Evolutionary conservation across 2,329 filamentous ascomycete species (phyloP), one percentile per base, ranked within the genome.

Genomic region (Nigrospora sphaerica): DNA sequence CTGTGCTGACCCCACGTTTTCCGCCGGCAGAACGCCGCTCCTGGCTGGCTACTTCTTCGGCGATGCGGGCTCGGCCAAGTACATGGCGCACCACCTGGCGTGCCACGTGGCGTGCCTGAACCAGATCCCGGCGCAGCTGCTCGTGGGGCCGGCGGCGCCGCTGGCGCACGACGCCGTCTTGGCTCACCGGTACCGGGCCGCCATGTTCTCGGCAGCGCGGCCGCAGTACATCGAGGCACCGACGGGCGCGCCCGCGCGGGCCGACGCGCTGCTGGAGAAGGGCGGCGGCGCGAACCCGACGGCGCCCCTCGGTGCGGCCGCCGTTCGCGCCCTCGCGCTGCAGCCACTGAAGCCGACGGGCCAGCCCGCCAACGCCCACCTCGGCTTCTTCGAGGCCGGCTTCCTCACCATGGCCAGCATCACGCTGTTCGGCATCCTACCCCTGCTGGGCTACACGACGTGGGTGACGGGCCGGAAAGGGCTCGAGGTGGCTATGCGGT

Each of bases 41-140:
- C 60, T 71, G 1, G 74, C 74, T 17, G 65, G 71, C 3, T 81
- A 79, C 53, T 65, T 76, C 50, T 83, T 81, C 56, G 71, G 72
- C 11, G 63, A 64, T 18, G 64, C 71, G 0, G 51, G 64, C 2
- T 63, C 73, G 3, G 76, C 72, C 14, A 84, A 83, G 57, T 85
- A 83, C 51, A 65, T 84, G 5, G 67, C 70, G 9, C 77, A 83
- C 51, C 81, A 77, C 57, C 62, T 83, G 33, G 55, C 67, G 10
- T 66, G 77, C 3, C 63, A 72, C 12, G 57, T 72, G 1, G 72
- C 74, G 0, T 77, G 74, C 55, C 63, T 78, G 46, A 84, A 84
- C 57, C 73, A 80, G 44, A 69, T 84, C 7, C 80, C 80, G 0
- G 51, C 64, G 2, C 68, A 75, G 32, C 62, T 84, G 2, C 69